Percentiles rank a stretch among this genome's conserved stretches.
Conservation (phyloP, 2,329 filamentous ascomycete species). For the Venturia asperata region DNA sequence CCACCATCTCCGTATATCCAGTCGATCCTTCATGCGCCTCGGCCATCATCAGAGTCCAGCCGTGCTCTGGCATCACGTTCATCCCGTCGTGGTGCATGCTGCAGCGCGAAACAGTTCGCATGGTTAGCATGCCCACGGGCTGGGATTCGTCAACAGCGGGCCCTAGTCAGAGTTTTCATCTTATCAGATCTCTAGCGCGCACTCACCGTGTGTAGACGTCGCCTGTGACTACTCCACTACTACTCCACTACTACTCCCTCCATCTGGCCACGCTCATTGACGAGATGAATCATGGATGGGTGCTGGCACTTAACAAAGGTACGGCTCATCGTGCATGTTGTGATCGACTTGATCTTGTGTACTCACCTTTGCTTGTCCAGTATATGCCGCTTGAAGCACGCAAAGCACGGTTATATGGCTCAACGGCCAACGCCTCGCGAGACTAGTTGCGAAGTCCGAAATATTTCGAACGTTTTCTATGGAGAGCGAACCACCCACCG, state of each 20-base stretch:
- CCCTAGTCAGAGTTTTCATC: conserved; percentile 14
- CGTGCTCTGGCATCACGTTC: not conserved
- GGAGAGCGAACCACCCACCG: not conserved
- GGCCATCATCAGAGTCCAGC: not conserved
- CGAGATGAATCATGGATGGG: too few species aligned
- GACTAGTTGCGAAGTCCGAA: not conserved
- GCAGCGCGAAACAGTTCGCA: not conserved
- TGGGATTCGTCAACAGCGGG: not conserved
- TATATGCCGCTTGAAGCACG: not conserved
- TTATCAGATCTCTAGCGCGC: conserved; percentile 15
- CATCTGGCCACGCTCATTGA: not conserved
- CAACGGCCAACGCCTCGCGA: not conserved
- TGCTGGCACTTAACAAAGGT: not conserved
- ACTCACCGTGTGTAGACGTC: not conserved
- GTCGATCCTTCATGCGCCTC: not conserved
- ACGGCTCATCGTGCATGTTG: not conserved
- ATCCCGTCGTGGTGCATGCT: not conserved
- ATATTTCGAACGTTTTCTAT: not conserved
- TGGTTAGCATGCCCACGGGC: not conserved
- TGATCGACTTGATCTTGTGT: not conserved
- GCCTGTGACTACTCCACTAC: not conserved
- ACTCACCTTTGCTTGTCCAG: not conserved
- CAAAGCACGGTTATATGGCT: not conserved
- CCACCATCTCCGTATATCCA: not conserved
- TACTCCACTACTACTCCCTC: not conserved